These are phyloP conservation scores for Penicillium sclerotigenum DNA, from an alignment of 2,329 filamentous ascomycete species.

Conservation along the genomic window DNA sequence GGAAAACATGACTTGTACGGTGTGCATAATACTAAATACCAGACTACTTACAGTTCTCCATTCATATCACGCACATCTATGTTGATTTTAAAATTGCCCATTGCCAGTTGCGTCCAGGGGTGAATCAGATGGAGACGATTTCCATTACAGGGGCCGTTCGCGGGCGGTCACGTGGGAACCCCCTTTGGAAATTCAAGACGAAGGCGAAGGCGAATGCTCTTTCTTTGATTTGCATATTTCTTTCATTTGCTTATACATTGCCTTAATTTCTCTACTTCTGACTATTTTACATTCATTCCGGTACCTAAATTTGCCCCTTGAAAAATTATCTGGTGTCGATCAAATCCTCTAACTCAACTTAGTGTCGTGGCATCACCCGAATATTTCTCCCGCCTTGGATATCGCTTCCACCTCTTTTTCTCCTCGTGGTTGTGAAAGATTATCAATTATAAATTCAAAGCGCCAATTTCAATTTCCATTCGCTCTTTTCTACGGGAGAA, in stretches of 20 bases:
- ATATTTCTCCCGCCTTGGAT: conserved; percentile 3
- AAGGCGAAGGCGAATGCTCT: background rate
- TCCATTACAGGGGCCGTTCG: conserved; percentile 1
- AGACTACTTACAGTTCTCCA: background rate
- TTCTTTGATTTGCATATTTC: background rate
- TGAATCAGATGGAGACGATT: background rate
- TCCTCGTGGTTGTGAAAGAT: background rate
- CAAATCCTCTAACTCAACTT: background rate
- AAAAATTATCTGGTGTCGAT: background rate
- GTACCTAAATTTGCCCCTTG: too few species aligned
- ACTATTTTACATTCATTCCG: background rate
- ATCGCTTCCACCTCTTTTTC: background rate
- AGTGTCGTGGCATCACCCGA: conserved; percentile 2
- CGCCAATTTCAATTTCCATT: background rate
- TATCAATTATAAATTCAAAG: background rate
- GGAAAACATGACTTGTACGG: background rate
- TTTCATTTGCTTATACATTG: background rate
- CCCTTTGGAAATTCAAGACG: background rate
- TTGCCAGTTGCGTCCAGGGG: background rate
- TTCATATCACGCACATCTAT: too few species aligned
- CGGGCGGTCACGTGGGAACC: conserved; percentile 4
- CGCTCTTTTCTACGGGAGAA: conserved; percentile 11
- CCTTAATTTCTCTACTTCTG: conserved; percentile 3
- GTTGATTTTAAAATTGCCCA: background rate
- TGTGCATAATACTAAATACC: background rate